A percentile compares a stretch with the other conserved stretches of the same genome.
Conservation (phyloP, 352 stramenopile genomes). For the Phytopythium aichiense region DNA sequence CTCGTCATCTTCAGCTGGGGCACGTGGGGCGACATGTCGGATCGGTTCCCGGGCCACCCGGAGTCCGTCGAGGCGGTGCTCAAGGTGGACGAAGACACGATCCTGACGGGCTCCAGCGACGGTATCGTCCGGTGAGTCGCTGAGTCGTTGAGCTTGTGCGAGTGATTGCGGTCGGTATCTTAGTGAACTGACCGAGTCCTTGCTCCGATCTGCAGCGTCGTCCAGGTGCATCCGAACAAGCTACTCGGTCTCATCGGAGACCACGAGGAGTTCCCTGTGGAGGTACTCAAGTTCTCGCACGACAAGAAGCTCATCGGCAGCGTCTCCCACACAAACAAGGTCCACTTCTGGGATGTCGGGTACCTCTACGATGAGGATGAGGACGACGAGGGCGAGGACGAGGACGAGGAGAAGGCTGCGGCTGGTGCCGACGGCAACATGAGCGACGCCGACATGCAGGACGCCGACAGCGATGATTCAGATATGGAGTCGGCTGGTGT, state of each 20-base stretch:
- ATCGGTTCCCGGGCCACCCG: conserved; percentile 94
- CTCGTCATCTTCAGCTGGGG: conserved; percentile 95
- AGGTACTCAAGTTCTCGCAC: conserved; percentile 86
- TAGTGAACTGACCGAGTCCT: conserved; percentile 4
- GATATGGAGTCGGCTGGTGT: conserved; percentile 23
- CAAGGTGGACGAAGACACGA: conserved; percentile 96
- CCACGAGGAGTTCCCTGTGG: conserved; percentile 95
- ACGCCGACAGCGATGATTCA: conserved; percentile 71
- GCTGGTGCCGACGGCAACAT: conserved; percentile 19
- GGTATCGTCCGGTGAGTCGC: conserved; percentile 87
- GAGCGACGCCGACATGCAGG: conserved; percentile 79
- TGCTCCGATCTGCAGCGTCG: conserved; percentile 48
- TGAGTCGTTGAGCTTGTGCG: too few relatives aligned
- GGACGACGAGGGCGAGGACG: conserved; percentile 54
- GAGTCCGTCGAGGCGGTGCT: conserved; percentile 93
- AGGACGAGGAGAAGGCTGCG: conserved; percentile 48
- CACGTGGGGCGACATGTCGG: conserved; percentile 95
- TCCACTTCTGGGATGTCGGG: conserved; percentile 94
- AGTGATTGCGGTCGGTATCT: not conserved
- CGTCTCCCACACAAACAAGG: conserved; percentile 92
- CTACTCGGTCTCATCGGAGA: conserved; percentile 95
- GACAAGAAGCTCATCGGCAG: conserved; percentile 90
- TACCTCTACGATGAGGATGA: conserved; percentile 90
- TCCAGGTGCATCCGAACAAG: conserved; percentile 95
- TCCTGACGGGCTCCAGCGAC: conserved; percentile 95